phyloP scores from a whole-genome alignment of 495 filamentous ascomycete species.

The Gamarada debralockiae region DNA sequence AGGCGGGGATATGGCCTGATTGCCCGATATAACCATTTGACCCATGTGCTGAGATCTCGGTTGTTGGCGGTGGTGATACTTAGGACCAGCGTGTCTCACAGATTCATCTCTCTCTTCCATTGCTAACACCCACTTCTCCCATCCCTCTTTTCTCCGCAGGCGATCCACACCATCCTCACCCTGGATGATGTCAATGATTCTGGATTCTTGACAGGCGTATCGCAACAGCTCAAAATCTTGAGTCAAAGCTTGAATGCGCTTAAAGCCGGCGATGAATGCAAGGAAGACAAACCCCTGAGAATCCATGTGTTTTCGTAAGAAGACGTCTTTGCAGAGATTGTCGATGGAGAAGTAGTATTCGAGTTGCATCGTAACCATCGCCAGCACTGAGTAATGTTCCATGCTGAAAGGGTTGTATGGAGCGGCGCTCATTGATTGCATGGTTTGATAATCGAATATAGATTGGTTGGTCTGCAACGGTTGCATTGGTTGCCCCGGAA shows the following conservation, averaged over 20 bases:
- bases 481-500: slow-evolving; percentile 14
- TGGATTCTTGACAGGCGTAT: slow-evolving; percentile 65
- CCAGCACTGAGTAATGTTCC: slow-evolving; percentile 51
- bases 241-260: slow-evolving; percentile 73
- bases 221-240: slow-evolving; percentile 70
- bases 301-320: slow-evolving; percentile 88
- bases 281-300: slow-evolving; percentile 87
- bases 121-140: slow-evolving; percentile 75
- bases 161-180: slow-evolving; percentile 73
- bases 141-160: slow-evolving; percentile 72
- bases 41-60: slow-evolving; percentile 18
- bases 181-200: slow-evolving; percentile 62
- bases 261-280: slow-evolving; percentile 73
- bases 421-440: slow-evolving; percentile 58
- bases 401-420: slow-evolving; percentile 55
- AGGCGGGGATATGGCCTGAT: slow-evolving; percentile 28
- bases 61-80: slow-evolving; percentile 1
- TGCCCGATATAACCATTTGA: slow-evolving; percentile 23
- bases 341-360: slow-evolving; percentile 97
- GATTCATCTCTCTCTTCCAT: slow-evolving; percentile 33
- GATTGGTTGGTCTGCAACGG: slow-evolving; percentile 21
- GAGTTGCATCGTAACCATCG: slow-evolving; percentile 66
- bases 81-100: slow-evolving; percentile 39
- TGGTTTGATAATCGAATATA: slow-evolving; percentile 43
- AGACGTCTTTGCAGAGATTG: slow-evolving; percentile 93